These are phyloP conservation scores for Fraxinus latifolia DNA, from an alignment of 305 asterid genomes.

Conservation along the genomic window DNA sequence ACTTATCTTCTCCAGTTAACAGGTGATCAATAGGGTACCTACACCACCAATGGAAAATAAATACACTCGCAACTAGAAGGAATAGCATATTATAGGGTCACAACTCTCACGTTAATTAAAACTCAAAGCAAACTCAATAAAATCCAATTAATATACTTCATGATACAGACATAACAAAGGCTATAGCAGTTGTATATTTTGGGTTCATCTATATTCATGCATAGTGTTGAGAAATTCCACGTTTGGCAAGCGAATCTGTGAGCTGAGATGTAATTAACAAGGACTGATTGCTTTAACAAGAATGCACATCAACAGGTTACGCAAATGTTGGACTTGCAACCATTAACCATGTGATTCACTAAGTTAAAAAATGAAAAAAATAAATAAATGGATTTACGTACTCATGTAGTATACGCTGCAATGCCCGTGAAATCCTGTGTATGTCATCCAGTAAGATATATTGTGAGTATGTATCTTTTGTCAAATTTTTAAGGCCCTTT, in stretches of 20 bases:
- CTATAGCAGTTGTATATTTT: background rate
- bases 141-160: background rate
- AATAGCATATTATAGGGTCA: background rate
- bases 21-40: conserved; percentile 50
- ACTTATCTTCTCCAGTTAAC: conserved; percentile 56
- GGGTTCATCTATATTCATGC: background rate
- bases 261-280: background rate
- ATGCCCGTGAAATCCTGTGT: conserved; percentile 40
- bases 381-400: conserved; percentile 32
- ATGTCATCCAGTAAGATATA: conserved; percentile 43
- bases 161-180: background rate
- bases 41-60: conserved; percentile 15
- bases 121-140: background rate
- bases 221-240: background rate
- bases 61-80: background rate
- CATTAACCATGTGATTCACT: background rate
- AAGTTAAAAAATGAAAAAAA: background rate
- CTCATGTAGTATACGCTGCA: conserved; percentile 64
- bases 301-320: background rate
- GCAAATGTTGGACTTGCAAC: conserved; percentile 9
- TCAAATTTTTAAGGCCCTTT: conserved; percentile 26
- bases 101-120: background rate
- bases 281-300: background rate
- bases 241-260: background rate
- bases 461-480: conserved; percentile 28